Percentiles rank a stretch among this genome's conserved stretches.
These are phyloP conservation scores for Ceratobasidium sp. DNA, from an alignment of 1,284 basidiomycete genomes.

Conservation along the genomic window DNA sequence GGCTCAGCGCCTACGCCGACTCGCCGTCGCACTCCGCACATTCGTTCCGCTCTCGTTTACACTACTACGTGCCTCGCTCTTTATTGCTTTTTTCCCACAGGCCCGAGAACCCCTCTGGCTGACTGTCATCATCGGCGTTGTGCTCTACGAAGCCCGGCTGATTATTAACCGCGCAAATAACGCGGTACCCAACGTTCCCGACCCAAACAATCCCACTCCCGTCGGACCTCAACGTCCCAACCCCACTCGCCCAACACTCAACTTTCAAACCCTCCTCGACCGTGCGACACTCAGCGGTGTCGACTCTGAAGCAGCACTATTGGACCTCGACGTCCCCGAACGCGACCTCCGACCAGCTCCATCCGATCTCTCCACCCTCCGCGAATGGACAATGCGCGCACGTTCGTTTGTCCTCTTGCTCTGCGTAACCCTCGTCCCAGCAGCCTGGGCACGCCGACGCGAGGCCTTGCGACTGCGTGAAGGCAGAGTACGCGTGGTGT, in stretches of 20 bases:
- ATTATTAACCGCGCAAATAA: constrained; percentile 45
- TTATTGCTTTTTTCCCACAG: constrained; percentile 81
- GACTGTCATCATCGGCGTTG: constrained; percentile 68
- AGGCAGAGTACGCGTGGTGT: constrained; percentile 65
- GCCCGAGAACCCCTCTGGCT: constrained; percentile 74
- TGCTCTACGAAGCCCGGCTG: constrained; percentile 69
- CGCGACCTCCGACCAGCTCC: constrained; percentile 32
- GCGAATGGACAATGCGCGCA: constrained; percentile 58
- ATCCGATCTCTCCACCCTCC: constrained; percentile 48
- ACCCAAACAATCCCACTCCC: constrained; percentile 3
- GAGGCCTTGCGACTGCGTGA: constrained; percentile 65
- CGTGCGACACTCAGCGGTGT: constrained; percentile 64
- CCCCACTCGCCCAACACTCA: constrained; percentile 33
- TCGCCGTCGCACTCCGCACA: constrained; percentile 40
- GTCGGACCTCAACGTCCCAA: neutral
- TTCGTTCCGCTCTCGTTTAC: constrained; percentile 71
- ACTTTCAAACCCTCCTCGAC: constrained; percentile 53
- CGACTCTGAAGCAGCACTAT: constrained; percentile 57
- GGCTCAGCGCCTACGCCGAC: constrained; percentile 27
- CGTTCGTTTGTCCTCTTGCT: constrained; percentile 65
- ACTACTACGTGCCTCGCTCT: constrained; percentile 66
- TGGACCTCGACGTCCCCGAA: constrained; percentile 52
- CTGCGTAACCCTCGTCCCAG: constrained; percentile 70
- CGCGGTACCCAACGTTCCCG: constrained; percentile 41
- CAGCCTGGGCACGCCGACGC: constrained; percentile 74